These are phyloP conservation scores for Sphaerobolus stellatus DNA, from an alignment of 1,284 basidiomycete genomes.

Conservation along the genomic window DNA sequence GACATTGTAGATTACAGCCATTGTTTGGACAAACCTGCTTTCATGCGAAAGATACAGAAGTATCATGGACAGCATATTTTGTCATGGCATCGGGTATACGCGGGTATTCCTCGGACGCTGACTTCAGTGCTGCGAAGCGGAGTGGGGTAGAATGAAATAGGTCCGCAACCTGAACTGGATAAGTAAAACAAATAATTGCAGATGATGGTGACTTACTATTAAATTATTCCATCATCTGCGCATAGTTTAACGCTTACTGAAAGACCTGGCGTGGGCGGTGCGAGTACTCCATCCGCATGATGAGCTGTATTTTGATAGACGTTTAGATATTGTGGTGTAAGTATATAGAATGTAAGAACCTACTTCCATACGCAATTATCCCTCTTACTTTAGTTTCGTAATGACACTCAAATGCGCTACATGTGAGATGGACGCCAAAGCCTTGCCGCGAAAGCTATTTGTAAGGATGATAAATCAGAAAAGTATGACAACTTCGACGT, in stretches of 20 bases:
- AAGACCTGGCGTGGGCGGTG: constrained; percentile 66
- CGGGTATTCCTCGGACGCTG: constrained; percentile 88
- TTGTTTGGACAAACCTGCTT: constrained; percentile 66
- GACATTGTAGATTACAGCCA: background rate
- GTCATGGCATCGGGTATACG: constrained; percentile 92
- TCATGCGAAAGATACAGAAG: constrained; percentile 84
- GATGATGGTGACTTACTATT: constrained; percentile 53
- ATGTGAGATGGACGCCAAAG: constrained; percentile 94
- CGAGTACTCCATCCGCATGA: constrained; percentile 75
- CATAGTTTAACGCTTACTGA: constrained; percentile 80
- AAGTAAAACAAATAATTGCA: too few relatives aligned
- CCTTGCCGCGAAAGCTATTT: constrained; percentile 96
- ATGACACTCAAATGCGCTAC: constrained; percentile 87
- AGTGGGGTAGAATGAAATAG: constrained; percentile 95
- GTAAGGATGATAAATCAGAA: constrained; percentile 81
- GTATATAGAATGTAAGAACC: too few relatives aligned
- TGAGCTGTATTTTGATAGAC: too few relatives aligned
- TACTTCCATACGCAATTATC: constrained; percentile 93
- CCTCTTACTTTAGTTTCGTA: constrained; percentile 82
- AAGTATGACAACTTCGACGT: constrained; percentile 92
- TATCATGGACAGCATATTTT: constrained; percentile 92
- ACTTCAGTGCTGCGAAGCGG: constrained; percentile 83
- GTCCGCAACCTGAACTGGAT: constrained; percentile 74
- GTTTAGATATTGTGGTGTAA: too few relatives aligned
- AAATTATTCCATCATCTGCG: constrained; percentile 94